phyloP scores from a whole-genome alignment of 1,284 basidiomycete genomes.

The Naganishia sp. region DNA sequence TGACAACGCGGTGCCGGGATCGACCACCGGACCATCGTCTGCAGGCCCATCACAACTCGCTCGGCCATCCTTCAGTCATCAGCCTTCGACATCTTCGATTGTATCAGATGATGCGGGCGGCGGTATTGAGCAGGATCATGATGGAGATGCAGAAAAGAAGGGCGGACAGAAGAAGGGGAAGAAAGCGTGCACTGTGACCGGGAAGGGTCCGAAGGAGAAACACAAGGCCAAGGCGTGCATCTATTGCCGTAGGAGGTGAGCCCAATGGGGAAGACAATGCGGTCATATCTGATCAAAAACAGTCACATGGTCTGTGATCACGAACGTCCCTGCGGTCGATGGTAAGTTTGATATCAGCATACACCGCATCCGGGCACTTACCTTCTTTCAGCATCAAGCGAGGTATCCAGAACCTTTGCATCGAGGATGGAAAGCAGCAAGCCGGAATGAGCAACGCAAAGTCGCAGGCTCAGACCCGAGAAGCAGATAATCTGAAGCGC shows the following conservation, averaged over 20 bases:
- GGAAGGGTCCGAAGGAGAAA: slow-evolving; percentile 54
- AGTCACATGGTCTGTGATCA: slow-evolving; percentile 81
- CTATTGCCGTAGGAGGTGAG: slow-evolving; percentile 79
- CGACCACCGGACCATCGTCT: too few relatives aligned
- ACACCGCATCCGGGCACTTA: slow-evolving; percentile 10
- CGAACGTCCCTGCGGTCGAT: slow-evolving; percentile 77
- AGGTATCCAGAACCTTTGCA: slow-evolving; percentile 85
- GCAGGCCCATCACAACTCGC: background rate
- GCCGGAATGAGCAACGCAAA: background rate
- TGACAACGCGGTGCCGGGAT: background rate
- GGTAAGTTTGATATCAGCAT: slow-evolving; percentile 60
- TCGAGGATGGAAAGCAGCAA: slow-evolving; percentile 62
- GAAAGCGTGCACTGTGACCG: slow-evolving; percentile 56
- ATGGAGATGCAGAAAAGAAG: slow-evolving; percentile 25
- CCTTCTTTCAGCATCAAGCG: slow-evolving; percentile 70
- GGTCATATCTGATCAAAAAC: background rate
- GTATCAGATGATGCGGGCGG: slow-evolving; percentile 14
- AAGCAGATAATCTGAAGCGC: slow-evolving; percentile 9
- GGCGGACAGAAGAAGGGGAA: slow-evolving; percentile 58
- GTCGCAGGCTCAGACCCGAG: background rate
- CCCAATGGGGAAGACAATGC: slow-evolving; percentile 22
- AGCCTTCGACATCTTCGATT: slow-evolving; percentile 15
- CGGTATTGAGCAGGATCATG: background rate
- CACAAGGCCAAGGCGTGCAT: slow-evolving; percentile 86
- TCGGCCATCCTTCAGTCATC: slow-evolving; percentile 7